These are phyloP conservation scores for Cercospora zeina DNA, from an alignment of 2,329 filamentous ascomycete genomes.

Conservation along the genomic window DNA sequence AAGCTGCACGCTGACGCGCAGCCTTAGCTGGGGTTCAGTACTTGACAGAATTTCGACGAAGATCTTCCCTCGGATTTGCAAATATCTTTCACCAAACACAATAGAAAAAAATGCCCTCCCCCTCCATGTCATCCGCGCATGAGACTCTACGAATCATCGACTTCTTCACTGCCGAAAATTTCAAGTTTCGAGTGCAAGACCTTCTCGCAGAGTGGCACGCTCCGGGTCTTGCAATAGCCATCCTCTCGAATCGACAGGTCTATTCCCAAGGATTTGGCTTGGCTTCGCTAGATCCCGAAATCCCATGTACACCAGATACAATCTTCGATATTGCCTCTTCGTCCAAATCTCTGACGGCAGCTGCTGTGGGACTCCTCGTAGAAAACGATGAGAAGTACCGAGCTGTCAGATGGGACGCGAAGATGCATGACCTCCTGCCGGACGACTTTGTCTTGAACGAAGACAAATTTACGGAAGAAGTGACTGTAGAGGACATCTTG, in stretches of 20 bases:
- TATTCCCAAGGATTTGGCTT: conserved; percentile 47
- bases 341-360: conserved; percentile 58
- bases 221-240: conserved; percentile 52
- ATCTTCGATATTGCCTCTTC: conserved; percentile 59
- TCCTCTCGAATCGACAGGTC: conserved; percentile 50
- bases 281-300: conserved; percentile 41
- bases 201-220: conserved; percentile 22
- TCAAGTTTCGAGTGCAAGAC: conserved; percentile 13
- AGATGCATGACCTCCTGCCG: conserved; percentile 42
- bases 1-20: background rate
- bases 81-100: background rate
- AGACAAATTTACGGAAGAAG: conserved; percentile 49
- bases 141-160: background rate
- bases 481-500: conserved; percentile 58
- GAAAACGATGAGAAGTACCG: conserved; percentile 46
- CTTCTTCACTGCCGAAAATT: conserved; percentile 18
- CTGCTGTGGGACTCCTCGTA: conserved; percentile 54
- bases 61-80: background rate
- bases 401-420: conserved; percentile 51
- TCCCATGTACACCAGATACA: conserved; percentile 49
- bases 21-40: background rate
- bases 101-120: background rate
- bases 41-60: background rate
- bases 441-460: conserved; percentile 25
- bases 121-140: background rate